Evolutionary conservation across 805 yeast species (phyloP).

Genomic region (Teunomyces aglyptinius): DNA sequence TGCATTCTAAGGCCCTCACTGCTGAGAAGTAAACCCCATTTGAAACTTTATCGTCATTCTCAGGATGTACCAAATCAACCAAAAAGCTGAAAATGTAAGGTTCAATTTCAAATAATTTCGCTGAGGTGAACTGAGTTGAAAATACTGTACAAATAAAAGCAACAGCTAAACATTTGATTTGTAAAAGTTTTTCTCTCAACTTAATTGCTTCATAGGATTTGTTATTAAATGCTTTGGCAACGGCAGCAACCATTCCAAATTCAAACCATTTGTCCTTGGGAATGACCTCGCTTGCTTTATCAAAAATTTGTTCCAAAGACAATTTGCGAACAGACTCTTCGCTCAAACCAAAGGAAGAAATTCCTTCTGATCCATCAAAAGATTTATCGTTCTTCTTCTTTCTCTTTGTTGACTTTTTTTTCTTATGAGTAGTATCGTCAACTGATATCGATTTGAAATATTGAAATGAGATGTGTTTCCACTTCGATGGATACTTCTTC

Average conservation of each 20-base stretch:
- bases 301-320: slow-evolving; percentile 60
- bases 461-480: slow-evolving; percentile 55
- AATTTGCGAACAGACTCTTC: slow-evolving; percentile 56
- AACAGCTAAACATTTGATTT: slow-evolving; percentile 64
- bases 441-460: slow-evolving; percentile 36
- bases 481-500: slow-evolving; percentile 50
- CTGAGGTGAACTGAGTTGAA: slow-evolving; percentile 56
- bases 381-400: slow-evolving; percentile 14
- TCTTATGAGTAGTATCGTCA: slow-evolving; percentile 9
- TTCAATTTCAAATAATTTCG: slow-evolving; percentile 68
- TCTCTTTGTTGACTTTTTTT: slow-evolving; percentile 7
- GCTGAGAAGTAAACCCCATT: slow-evolving; percentile 57
- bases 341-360: slow-evolving; percentile 50
- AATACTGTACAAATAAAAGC: slow-evolving; percentile 61
- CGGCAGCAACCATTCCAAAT: slow-evolving; percentile 57
- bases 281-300: slow-evolving; percentile 52
- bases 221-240: slow-evolving; percentile 71
- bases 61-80: slow-evolving; percentile 72
- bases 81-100: slow-evolving; percentile 65
- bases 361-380: slow-evolving; percentile 36
- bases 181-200: slow-evolving; percentile 57
- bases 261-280: slow-evolving; percentile 67
- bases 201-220: slow-evolving; percentile 51
- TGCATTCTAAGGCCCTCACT: slow-evolving; percentile 63
- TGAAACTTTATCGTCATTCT: slow-evolving; percentile 46